phyloP scores from a whole-genome alignment of 495 filamentous ascomycete genomes.

The Aspergillus nanangensis region DNA sequence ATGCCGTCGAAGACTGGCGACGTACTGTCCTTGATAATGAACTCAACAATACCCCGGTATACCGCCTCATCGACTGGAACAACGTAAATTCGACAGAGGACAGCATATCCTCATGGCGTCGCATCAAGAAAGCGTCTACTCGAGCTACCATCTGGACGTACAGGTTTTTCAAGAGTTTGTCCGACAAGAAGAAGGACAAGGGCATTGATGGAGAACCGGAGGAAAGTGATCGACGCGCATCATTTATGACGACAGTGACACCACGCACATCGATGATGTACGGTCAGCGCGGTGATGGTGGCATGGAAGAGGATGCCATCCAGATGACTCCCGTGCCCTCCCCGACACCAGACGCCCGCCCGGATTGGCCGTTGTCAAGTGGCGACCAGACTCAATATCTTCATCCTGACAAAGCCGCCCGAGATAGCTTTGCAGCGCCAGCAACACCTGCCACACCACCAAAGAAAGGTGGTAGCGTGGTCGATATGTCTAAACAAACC shows the following conservation, averaged over 20 bases:
- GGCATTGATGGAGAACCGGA: slow-evolving; percentile 23
- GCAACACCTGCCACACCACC: slow-evolving; percentile 17
- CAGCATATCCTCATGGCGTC: slow-evolving; percentile 80
- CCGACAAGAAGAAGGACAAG: slow-evolving; percentile 30
- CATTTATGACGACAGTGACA: slow-evolving; percentile 57
- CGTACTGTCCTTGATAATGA: slow-evolving; percentile 89
- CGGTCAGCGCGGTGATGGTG: slow-evolving; percentile 54
- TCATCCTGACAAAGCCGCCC: slow-evolving; percentile 30
- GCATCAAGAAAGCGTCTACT: slow-evolving; percentile 84
- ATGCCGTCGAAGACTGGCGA: slow-evolving; percentile 97
- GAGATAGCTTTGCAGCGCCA: slow-evolving; percentile 25
- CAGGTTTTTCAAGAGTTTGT: slow-evolving; percentile 44
- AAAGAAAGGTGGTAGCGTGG: slow-evolving; percentile 59
- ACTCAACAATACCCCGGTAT: slow-evolving; percentile 93
- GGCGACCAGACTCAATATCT: slow-evolving; percentile 22
- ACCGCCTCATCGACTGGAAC: slow-evolving; percentile 79
- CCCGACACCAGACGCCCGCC: slow-evolving; percentile 54
- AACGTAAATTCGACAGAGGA: slow-evolving; percentile 94
- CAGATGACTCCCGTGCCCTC: slow-evolving; percentile 96
- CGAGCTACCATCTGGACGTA: slow-evolving; percentile 56
- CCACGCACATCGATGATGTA: slow-evolving; percentile 59
- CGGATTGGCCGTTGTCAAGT: slow-evolving; percentile 30
- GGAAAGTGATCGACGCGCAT: slow-evolving; percentile 51
- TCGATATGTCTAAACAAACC: slow-evolving; percentile 54
- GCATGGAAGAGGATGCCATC: slow-evolving; percentile 53